phyloP scores from a whole-genome alignment of 192 early-diverging fungal species.

The Gamsiella multidivaricata region DNA sequence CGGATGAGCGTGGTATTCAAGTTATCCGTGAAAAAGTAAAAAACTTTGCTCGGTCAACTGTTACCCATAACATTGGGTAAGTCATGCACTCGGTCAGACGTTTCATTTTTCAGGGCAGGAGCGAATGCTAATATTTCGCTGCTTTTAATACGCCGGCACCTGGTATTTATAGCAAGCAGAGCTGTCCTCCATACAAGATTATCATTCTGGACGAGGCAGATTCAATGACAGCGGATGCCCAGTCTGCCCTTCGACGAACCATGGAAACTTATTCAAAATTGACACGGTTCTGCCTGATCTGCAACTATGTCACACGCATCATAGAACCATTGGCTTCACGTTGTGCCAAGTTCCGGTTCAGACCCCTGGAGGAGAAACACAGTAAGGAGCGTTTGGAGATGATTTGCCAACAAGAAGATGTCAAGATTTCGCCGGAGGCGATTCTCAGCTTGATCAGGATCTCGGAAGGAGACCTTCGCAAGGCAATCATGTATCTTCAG shows the following conservation, averaged over 20 bases:
- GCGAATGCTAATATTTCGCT: background rate
- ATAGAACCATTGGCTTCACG: constrained; percentile 94
- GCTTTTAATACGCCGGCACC: background rate
- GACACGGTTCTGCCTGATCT: constrained; percentile 95
- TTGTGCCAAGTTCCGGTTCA: constrained; percentile 97
- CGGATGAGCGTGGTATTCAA: constrained; percentile 96
- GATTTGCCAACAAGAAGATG: constrained; percentile 75
- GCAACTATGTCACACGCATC: constrained; percentile 90
- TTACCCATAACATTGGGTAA: constrained; percentile 60
- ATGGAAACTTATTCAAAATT: constrained; percentile 95
- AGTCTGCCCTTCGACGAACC: constrained; percentile 89
- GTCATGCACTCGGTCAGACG: constrained; percentile 3
- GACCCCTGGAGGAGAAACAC: constrained; percentile 74
- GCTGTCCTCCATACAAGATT: constrained; percentile 92
- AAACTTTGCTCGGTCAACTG: constrained; percentile 85
- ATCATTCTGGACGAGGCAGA: constrained; percentile 98
- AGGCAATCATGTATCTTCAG: constrained; percentile 93
- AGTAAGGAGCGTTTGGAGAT: constrained; percentile 69
- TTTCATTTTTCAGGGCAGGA: background rate
- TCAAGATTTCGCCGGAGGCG: constrained; percentile 68
- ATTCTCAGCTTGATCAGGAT: constrained; percentile 60
- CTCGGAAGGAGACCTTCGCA: constrained; percentile 91
- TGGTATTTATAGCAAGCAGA: constrained; percentile 36
- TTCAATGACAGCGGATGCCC: constrained; percentile 95
- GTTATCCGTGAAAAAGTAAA: constrained; percentile 94